A percentile compares a stretch with the other conserved stretches of the same genome.
phyloP scores from a whole-genome alignment of 2,329 filamentous ascomycete species.

The Aspergillus sp. region DNA sequence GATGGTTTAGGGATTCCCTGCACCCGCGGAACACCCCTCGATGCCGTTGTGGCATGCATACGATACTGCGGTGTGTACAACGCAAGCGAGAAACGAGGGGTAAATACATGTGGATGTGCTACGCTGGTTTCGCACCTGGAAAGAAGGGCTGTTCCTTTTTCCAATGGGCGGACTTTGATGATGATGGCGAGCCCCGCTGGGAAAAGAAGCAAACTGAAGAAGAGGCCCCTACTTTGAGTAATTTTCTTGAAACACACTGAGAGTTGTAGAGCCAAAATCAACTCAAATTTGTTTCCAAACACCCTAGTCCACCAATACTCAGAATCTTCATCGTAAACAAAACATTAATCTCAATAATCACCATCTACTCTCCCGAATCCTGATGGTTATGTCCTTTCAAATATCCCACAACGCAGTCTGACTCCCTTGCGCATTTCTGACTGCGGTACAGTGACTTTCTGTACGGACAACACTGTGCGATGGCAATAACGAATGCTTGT shows the following conservation, averaged over 20 bases:
- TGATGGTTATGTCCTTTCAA: not conserved
- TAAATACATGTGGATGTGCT: slow-evolving; percentile 91
- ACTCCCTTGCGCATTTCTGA: slow-evolving; percentile 2
- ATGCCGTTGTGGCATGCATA: slow-evolving; percentile 69
- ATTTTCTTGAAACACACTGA: slow-evolving; percentile 14
- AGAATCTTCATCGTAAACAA: no score
- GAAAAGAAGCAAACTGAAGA: slow-evolving; percentile 12
- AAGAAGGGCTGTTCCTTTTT: slow-evolving; percentile 68
- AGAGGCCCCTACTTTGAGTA: slow-evolving; percentile 16
- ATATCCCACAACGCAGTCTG: not conserved
- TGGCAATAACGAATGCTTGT: slow-evolving; percentile 28
- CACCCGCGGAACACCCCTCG: slow-evolving; percentile 73
- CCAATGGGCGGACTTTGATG: slow-evolving; percentile 79
- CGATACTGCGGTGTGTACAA: slow-evolving; percentile 71
- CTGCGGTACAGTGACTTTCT: slow-evolving; percentile 18
- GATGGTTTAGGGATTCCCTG: slow-evolving; percentile 72
- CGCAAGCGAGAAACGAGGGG: slow-evolving; percentile 71
- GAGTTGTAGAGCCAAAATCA: no score
- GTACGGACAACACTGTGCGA: slow-evolving; percentile 14
- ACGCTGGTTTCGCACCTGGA: slow-evolving; percentile 51
- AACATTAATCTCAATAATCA: no score
- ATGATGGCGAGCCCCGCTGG: slow-evolving; percentile 77
- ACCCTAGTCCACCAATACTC: no score
- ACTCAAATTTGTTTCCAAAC: no score
- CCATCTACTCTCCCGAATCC: not conserved